Evolutionary conservation across 1,284 basidiomycete species (phyloP), one percentile per base, ranked within the genome.

Genomic region (Ceratobasidium sp.): DNA sequence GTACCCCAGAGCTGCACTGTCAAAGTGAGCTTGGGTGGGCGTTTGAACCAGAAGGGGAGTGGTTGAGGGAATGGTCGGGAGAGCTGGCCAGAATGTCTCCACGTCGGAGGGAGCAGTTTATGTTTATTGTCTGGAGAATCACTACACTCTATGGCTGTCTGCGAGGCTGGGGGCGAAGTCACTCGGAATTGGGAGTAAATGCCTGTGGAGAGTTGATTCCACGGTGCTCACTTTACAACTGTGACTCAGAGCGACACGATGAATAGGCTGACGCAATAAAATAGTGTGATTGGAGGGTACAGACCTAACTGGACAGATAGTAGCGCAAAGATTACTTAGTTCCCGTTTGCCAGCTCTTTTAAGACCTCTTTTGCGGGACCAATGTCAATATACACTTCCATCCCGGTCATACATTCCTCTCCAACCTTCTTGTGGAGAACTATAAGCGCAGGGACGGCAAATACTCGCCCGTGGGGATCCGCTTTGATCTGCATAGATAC

Each of bases 321-420:
- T 2, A 6, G 8, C 19, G 27, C 49, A 16, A 5, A 8, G 27
- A n/a, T 34, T 27, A 5, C 6, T 31, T 34, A 56, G 9, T 56
- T 14, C 54, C 24, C 11, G 16, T 11, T 22, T 29, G 61, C 48
- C 46, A 65, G 16, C 29, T 65, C 63, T 29, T 65, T 65, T 31
- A 65, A 65, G 6, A 65, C 63, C 29, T 65, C 63, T 16, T 48
- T 65, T 3, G 63, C 63, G 4, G 43, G 29, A 34, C 19, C 24
- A 27, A 65, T 65, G 34, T 65, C 46, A 34, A 65, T 65, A 31
- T 65, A 65, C 14, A 65, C 63, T 19, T 65, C 63, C 63, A 65
- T 65, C 2, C 63, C 63, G 19, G 29, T 37, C 31, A 29, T 51
- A 13, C 14, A 4, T 24, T 65, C 43, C 27, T 51, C 29, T 65